Evolutionary conservation across 2,329 filamentous ascomycete species (phyloP).

Genomic region (Thelonectria discophora): DNA sequence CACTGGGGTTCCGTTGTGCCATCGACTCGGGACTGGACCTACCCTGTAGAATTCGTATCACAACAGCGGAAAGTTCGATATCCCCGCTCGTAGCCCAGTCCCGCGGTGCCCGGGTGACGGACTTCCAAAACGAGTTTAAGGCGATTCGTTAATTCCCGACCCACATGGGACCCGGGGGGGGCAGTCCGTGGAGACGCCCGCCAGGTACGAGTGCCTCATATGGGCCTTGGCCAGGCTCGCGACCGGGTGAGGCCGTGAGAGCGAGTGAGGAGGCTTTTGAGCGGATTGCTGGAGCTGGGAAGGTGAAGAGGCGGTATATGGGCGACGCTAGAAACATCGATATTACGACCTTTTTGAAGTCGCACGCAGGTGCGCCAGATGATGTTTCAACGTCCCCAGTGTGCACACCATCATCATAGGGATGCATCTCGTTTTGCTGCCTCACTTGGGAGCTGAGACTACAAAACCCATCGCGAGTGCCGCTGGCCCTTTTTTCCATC

Average conservation of each 20-base stretch:
- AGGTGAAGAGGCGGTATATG: not conserved
- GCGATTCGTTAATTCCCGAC: slow-evolving; percentile 23
- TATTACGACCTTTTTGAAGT: not conserved
- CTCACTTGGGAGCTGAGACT: slow-evolving; percentile 6
- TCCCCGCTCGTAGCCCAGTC: slow-evolving; percentile 15
- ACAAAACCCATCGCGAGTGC: slow-evolving; percentile 13
- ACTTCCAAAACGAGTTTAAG: slow-evolving; percentile 19
- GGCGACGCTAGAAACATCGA: not conserved
- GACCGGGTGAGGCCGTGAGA: not conserved
- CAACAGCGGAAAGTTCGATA: slow-evolving; percentile 14
- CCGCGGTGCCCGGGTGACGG: slow-evolving; percentile 22
- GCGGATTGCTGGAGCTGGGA: not conserved
- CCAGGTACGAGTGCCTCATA: slow-evolving; percentile 11
- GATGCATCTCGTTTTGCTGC: slow-evolving; percentile 1
- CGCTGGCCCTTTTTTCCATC: slow-evolving; percentile 11
- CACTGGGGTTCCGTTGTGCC: not conserved
- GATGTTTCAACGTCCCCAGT: not conserved
- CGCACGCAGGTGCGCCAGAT: not conserved
- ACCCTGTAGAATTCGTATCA: slow-evolving; percentile 6
- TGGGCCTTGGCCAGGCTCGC: not conserved
- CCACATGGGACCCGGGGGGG: slow-evolving; percentile 23
- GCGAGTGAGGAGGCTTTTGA: not conserved
- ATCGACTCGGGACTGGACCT: not conserved
- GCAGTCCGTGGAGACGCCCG: slow-evolving; percentile 17
- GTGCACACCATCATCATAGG: not conserved